Evolutionary conservation across 2,329 filamentous ascomycete species (phyloP).

Genomic region (Diaporthe sp.): DNA sequence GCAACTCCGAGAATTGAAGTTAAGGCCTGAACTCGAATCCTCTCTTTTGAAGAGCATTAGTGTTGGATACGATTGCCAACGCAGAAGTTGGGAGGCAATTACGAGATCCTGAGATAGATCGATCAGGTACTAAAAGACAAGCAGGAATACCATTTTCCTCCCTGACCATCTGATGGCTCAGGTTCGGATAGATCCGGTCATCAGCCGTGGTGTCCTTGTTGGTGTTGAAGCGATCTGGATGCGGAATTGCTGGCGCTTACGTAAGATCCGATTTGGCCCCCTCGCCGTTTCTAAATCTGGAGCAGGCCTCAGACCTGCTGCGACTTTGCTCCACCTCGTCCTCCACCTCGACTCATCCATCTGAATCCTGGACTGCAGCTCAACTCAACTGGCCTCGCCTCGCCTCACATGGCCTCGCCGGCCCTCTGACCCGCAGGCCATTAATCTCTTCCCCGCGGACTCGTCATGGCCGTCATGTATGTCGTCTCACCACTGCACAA

Average conservation of each 20-base stretch:
- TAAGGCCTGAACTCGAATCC: too few species aligned
- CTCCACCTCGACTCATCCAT: constrained; percentile 14
- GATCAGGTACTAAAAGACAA: too few species aligned
- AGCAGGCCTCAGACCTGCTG: background rate
- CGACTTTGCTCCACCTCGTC: background rate
- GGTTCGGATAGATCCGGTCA: too few species aligned
- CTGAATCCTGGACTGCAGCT: background rate
- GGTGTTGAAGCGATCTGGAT: too few species aligned
- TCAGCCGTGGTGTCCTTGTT: too few species aligned
- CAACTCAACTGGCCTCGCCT: background rate
- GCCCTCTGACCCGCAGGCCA: background rate
- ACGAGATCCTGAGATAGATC: too few species aligned
- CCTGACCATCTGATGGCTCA: too few species aligned
- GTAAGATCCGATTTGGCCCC: background rate
- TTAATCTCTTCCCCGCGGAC: background rate
- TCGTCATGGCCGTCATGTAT: constrained; percentile 24
- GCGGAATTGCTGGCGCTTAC: background rate
- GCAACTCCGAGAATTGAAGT: too few species aligned
- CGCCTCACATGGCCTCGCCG: background rate
- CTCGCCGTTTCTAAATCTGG: constrained; percentile 29
- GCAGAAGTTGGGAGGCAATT: too few species aligned
- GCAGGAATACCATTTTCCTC: too few species aligned
- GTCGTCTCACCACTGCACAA: background rate
- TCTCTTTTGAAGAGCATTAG: too few species aligned
- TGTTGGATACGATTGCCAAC: too few species aligned